A percentile compares a stretch with the other conserved stretches of the same genome.
phyloP scores from a whole-genome alignment of 2,329 filamentous ascomycete genomes.

The Colletotrichum caudatum region DNA sequence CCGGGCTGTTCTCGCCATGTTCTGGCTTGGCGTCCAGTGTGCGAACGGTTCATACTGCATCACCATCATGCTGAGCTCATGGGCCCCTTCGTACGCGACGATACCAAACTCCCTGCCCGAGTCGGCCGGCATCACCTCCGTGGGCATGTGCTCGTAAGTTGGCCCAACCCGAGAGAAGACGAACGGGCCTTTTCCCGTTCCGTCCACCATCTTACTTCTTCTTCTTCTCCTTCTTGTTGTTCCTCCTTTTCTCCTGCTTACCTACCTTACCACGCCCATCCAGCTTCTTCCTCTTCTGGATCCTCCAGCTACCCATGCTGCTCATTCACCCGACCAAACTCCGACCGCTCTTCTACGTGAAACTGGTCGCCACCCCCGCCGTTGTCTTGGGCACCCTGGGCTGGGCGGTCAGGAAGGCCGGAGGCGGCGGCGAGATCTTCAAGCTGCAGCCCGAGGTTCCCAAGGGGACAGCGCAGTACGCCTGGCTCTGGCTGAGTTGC shows the following conservation, averaged over 20 bases:
- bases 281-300: conserved; percentile 70
- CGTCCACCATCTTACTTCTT: neutral
- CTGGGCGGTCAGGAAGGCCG: conserved; percentile 37
- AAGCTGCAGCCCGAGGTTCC: conserved; percentile 29
- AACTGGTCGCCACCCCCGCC: conserved; percentile 50
- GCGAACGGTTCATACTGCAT: conserved; percentile 28
- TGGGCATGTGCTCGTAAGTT: conserved; percentile 41
- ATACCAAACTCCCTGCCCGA: conserved; percentile 65
- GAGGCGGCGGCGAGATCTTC: conserved; percentile 43
- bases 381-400: conserved; percentile 43
- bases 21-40: conserved; percentile 72
- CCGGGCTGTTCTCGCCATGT: conserved; percentile 59
- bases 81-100: conserved; percentile 67
- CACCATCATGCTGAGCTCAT: conserved; percentile 56
- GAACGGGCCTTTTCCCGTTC: neutral
- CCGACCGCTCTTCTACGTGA: conserved; percentile 65
- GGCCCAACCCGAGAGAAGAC: neutral
- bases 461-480: conserved; percentile 31
- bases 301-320: conserved; percentile 64
- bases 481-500: conserved; percentile 41
- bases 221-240: neutral
- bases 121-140: conserved; percentile 61
- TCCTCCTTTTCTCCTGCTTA: too few species aligned
- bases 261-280: neutral
- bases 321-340: conserved; percentile 68